Conservation (phyloP, 2,329 filamentous ascomycete species). For the Penicillium sp. region DNA sequence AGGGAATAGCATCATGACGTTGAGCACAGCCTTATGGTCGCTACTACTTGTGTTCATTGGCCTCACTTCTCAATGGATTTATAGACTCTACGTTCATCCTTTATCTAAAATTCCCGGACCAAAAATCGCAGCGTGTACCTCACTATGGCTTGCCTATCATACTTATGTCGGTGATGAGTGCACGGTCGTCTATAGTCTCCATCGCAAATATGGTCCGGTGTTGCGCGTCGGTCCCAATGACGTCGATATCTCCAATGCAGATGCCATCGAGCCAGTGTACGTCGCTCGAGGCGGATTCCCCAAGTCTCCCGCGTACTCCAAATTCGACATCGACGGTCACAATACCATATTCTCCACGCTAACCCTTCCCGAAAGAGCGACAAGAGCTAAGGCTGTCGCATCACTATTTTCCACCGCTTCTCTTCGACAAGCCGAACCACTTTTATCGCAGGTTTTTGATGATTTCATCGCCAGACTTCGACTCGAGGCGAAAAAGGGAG, state of each 20-base stretch:
- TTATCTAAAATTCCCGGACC: slow-evolving; percentile 43
- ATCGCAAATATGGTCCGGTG: slow-evolving; percentile 37
- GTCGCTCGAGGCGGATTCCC: slow-evolving; percentile 53
- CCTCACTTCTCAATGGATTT: slow-evolving; percentile 21
- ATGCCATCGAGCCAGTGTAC: slow-evolving; percentile 54
- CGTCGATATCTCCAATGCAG: slow-evolving; percentile 47
- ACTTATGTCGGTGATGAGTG: slow-evolving; percentile 37
- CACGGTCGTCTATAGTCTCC: slow-evolving; percentile 27
- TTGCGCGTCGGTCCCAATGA: slow-evolving; percentile 42
- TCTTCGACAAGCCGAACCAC: slow-evolving; percentile 18
- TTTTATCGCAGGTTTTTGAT: slow-evolving; percentile 19
- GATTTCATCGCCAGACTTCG: slow-evolving; percentile 22
- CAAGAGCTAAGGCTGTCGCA: slow-evolving; percentile 52
- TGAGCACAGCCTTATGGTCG: neutral
- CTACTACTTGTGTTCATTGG: neutral
- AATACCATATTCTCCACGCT: slow-evolving; percentile 55
- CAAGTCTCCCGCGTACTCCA: slow-evolving; percentile 54
- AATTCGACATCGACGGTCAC: slow-evolving; percentile 60
- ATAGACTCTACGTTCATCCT: slow-evolving; percentile 41
- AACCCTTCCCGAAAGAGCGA: slow-evolving; percentile 44
- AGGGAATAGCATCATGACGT: neutral
- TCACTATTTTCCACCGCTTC: slow-evolving; percentile 45
- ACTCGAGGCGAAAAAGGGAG: slow-evolving; percentile 12
- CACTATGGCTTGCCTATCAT: slow-evolving; percentile 29
- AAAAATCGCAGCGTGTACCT: slow-evolving; percentile 32